Percentiles rank a stretch among this genome's conserved stretches.
Evolutionary conservation across 306 rosid genomes (phyloP).

Genomic region (Crotalaria pallida): DNA sequence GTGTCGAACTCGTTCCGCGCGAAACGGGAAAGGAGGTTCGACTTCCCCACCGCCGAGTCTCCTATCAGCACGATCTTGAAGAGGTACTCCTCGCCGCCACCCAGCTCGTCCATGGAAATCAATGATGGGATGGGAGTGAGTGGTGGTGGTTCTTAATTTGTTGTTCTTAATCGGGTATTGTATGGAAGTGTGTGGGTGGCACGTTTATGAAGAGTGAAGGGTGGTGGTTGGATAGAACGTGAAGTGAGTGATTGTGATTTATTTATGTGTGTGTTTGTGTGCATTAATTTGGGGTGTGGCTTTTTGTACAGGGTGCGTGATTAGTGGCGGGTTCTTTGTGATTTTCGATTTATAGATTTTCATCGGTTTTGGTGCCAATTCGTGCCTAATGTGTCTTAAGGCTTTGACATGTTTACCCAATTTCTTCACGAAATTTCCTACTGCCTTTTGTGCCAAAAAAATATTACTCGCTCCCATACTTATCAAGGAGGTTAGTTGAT

Average conservation of each 20-base stretch:
- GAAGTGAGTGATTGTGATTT: background rate
- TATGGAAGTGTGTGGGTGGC: background rate
- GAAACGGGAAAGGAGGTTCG: conserved; percentile 73
- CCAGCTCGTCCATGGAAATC: conserved; percentile 17
- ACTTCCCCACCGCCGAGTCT: conserved; percentile 92
- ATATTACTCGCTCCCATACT: too few relatives aligned
- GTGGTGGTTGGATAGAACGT: conserved; percentile 14
- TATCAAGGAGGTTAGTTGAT: too few relatives aligned
- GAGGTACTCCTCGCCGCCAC: conserved; percentile 59
- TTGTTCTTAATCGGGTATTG: background rate
- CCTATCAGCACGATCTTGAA: conserved; percentile 87
- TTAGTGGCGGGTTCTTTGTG: conserved; percentile 25
- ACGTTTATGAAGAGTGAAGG: background rate
- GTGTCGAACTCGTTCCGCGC: conserved; percentile 79
- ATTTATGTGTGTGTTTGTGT: background rate
- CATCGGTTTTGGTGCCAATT: too few relatives aligned
- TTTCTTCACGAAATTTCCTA: background rate
- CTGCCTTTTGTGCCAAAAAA: too few relatives aligned
- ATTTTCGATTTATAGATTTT: background rate
- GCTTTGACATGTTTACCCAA: background rate
- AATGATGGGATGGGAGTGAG: background rate
- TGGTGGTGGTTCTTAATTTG: too few relatives aligned
- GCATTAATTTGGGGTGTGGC: background rate
- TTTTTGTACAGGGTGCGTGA: conserved; percentile 22
- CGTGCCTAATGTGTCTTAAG: background rate